Conservation (phyloP, 2,329 filamentous ascomycete genomes). For the Hypoxylon sp. region DNA sequence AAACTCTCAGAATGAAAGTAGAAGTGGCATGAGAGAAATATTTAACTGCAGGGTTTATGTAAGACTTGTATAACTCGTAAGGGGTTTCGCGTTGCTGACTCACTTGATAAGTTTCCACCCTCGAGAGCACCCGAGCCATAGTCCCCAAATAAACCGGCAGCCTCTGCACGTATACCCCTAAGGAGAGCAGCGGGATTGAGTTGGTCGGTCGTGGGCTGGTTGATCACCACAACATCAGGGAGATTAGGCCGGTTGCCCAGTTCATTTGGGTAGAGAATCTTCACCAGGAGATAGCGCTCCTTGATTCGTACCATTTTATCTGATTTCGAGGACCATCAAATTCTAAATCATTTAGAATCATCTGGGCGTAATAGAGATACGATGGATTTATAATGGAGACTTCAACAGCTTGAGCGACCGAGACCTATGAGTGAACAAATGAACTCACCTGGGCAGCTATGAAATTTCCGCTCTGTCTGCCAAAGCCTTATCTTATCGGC, state of each 20-base stretch:
- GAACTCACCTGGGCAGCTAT: no score
- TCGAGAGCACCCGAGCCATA: slow-evolving; percentile 85
- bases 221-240: slow-evolving; percentile 78
- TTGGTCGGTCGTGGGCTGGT: slow-evolving; percentile 81
- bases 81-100: slow-evolving; percentile 36
- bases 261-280: slow-evolving; percentile 86
- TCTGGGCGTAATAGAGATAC: background rate
- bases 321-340: background rate
- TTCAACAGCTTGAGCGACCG: background rate
- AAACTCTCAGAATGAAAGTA: slow-evolving; percentile 90
- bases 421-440: background rate
- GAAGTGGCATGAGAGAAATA: slow-evolving; percentile 94
- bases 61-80: slow-evolving; percentile 36
- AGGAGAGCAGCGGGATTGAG: slow-evolving; percentile 77
- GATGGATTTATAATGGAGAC: background rate
- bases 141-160: slow-evolving; percentile 86
- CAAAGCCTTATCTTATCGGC: slow-evolving; percentile 50
- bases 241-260: slow-evolving; percentile 57
- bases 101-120: slow-evolving; percentile 76
- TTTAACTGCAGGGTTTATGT: slow-evolving; percentile 74
- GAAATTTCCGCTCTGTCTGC: slow-evolving; percentile 33
- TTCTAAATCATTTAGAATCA: background rate
- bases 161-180: slow-evolving; percentile 78
- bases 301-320: slow-evolving; percentile 91
- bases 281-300: slow-evolving; percentile 94